Conservation (phyloP, 2,329 filamentous ascomycete species). For the Pseudogymnoascus sp. region DNA sequence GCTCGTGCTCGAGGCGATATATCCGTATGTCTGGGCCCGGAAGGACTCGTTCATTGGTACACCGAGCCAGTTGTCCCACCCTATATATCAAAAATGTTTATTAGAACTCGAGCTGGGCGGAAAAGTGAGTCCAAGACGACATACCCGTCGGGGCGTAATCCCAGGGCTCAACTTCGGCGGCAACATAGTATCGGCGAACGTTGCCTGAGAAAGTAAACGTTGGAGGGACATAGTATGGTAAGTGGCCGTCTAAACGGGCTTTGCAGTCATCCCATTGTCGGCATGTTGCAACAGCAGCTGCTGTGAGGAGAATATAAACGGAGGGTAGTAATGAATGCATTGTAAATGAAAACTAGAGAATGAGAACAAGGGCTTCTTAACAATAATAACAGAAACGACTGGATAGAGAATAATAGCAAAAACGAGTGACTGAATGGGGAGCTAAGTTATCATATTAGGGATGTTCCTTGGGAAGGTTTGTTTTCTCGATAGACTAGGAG, state of each 20-base stretch:
- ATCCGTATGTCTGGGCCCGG: constrained; percentile 9
- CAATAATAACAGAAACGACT: neutral
- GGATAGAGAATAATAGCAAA: neutral
- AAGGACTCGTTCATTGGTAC: constrained; percentile 14
- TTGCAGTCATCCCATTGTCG: neutral
- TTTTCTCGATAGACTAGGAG: neutral
- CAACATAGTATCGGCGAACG: neutral
- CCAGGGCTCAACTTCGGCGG: neutral
- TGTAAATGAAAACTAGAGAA: neutral
- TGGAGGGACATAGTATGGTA: neutral
- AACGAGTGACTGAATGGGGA: neutral
- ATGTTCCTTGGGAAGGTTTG: neutral
- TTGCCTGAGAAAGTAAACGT: neutral
- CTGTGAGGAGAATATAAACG: neutral
- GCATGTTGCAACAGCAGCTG: neutral
- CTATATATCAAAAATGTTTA: neutral
- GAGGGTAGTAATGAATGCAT: neutral
- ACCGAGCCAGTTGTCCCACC: constrained; percentile 12
- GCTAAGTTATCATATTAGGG: neutral
- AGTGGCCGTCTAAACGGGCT: neutral
- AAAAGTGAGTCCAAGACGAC: neutral
- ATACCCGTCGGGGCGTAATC: neutral
- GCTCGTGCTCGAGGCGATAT: constrained; percentile 6
- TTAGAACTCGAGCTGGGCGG: neutral
- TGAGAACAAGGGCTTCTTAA: neutral